A percentile compares a stretch with the other conserved stretches of the same genome.
Conservation (phyloP, 441 rosid species). For the Daphne laureola region DNA sequence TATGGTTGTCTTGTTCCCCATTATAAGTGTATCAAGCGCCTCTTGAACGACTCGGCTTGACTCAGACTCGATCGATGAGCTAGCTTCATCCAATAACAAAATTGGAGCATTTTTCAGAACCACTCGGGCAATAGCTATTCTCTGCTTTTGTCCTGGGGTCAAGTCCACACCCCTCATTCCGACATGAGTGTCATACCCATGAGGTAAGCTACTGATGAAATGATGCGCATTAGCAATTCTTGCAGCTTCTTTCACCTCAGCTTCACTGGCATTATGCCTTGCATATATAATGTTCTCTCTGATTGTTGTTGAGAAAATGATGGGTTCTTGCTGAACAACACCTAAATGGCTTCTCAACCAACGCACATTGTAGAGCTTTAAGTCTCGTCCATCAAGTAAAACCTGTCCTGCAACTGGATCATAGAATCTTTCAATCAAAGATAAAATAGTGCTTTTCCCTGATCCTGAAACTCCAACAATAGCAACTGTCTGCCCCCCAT, state of each 20-base stretch:
- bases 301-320: slow-evolving; percentile 88
- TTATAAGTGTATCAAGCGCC: slow-evolving; percentile 87
- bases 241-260: slow-evolving; percentile 98
- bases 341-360: slow-evolving; percentile 95
- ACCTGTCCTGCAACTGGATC: slow-evolving; percentile 99
- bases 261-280: slow-evolving; percentile 94
- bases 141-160: slow-evolving; percentile 95
- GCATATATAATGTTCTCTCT: slow-evolving; percentile 93
- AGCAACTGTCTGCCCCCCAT: slow-evolving; percentile 90
- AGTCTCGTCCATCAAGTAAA: slow-evolving; percentile 81
- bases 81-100: slow-evolving; percentile 86
- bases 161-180: slow-evolving; percentile 97
- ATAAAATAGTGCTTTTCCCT: slow-evolving; percentile 98
- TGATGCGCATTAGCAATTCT: slow-evolving; percentile 99
- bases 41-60: slow-evolving; percentile 96
- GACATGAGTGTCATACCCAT: slow-evolving; percentile 91
- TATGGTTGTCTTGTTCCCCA: slow-evolving; percentile 95
- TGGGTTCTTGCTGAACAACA: slow-evolving; percentile 93
- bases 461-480: slow-evolving; percentile 98
- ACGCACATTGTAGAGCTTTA: slow-evolving; percentile 76
- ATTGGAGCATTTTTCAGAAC: slow-evolving; percentile 95
- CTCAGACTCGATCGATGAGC: slow-evolving; percentile 90
- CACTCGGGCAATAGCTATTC: slow-evolving; percentile 90
- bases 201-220: slow-evolving; percentile 95
- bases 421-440: slow-evolving; percentile 88